A percentile compares a stretch with the other conserved stretches of the same genome.
These are phyloP conservation scores for Nannochloris sp. DNA, from an alignment of 139 green algal genomes.

Conservation along the genomic window DNA sequence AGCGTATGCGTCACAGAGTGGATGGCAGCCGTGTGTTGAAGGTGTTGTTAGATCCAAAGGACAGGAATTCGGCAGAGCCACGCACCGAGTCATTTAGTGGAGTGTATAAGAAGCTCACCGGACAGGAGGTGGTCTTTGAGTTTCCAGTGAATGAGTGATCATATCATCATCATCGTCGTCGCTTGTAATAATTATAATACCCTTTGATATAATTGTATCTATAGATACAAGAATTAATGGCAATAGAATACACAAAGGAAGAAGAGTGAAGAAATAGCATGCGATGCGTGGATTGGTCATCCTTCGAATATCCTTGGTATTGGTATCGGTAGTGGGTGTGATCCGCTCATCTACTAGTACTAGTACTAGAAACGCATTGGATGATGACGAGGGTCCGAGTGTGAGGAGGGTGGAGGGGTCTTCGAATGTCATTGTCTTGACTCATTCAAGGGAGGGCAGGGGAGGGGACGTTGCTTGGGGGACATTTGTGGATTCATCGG, in stretches of 20 bases:
- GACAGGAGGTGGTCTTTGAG: conserved; percentile 92
- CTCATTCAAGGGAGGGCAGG: neutral
- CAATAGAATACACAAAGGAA: no score
- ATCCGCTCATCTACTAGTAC: no score
- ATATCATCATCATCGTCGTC: no score
- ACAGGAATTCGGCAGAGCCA: conserved; percentile 95
- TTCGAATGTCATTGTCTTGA: neutral
- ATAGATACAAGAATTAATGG: no score
- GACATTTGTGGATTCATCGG: conserved; percentile 30
- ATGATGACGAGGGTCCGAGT: no score
- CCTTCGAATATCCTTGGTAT: no score
- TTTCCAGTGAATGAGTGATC: conserved; percentile 56
- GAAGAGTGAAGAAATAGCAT: no score
- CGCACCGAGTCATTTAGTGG: conserved; percentile 96
- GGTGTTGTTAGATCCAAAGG: conserved; percentile 94
- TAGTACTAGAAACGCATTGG: no score
- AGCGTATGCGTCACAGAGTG: conserved; percentile 85
- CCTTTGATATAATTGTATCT: no score
- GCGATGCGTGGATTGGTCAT: no score
- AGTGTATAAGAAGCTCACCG: conserved; percentile 98
- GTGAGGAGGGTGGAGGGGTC: conserved; percentile 1
- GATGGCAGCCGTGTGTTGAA: conserved; percentile 91
- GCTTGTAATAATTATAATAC: no score
- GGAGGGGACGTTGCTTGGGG: conserved; percentile 23
- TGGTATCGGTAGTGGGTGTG: no score